phyloP scores from a whole-genome alignment of 2,329 filamentous ascomycete species.

The Exophiala spinifera region DNA sequence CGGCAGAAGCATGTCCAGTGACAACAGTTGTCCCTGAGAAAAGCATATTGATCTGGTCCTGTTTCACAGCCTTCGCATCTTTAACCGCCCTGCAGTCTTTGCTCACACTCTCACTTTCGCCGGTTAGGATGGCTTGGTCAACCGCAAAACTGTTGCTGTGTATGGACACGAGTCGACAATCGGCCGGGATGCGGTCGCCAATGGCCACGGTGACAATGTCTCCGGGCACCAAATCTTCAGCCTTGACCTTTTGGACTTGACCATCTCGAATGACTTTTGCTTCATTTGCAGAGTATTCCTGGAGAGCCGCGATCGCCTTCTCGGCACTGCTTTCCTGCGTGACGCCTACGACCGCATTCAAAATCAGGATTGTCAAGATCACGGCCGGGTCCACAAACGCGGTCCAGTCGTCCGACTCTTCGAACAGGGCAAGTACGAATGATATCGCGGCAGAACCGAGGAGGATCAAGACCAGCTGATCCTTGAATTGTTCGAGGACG shows the following conservation, averaged over 20 bases:
- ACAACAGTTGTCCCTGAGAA: constrained; percentile 98
- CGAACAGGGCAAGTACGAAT: constrained; percentile 87
- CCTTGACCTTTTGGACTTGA: constrained; percentile 76
- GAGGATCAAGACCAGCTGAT: constrained; percentile 93
- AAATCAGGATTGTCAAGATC: constrained; percentile 92
- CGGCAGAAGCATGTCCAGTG: constrained; percentile 83
- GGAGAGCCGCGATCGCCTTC: constrained; percentile 94
- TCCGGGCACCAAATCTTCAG: constrained; percentile 94
- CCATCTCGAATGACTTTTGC: constrained; percentile 90
- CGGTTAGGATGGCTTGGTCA: constrained; percentile 94
- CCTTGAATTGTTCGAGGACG: constrained; percentile 97
- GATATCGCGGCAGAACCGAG: constrained; percentile 90
- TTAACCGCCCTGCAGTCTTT: constrained; percentile 71
- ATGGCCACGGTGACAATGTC: constrained; percentile 86
- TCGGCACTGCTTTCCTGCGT: constrained; percentile 98
- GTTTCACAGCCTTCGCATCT: constrained; percentile 85
- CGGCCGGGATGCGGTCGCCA: constrained; percentile 89
- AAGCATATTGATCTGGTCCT: constrained; percentile 96
- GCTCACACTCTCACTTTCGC: constrained; percentile 93
- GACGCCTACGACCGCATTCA: constrained; percentile 95
- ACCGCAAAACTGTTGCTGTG: constrained; percentile 97
- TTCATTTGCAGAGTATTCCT: constrained; percentile 98
- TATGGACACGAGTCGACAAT: constrained; percentile 84
- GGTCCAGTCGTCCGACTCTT: constrained; percentile 90
- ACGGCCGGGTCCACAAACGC: constrained; percentile 95